Evolutionary conservation across 495 filamentous ascomycete genomes (phyloP), one percentile per base, ranked within the genome.

Genomic region (Aspergillus cavernicola): DNA sequence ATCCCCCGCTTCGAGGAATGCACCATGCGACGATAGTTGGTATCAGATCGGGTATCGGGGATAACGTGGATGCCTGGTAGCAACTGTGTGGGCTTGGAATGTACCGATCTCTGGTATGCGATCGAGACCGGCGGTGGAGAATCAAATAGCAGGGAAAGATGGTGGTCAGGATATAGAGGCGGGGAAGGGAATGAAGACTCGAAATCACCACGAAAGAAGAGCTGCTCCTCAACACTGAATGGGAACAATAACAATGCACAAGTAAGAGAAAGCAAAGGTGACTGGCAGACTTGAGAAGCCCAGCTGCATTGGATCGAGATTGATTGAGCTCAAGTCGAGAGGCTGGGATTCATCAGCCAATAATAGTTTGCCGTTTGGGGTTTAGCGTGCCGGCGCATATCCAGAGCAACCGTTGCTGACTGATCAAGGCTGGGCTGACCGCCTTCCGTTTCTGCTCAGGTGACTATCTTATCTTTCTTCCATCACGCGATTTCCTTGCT

Each of bases 1-100:
- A 75, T 70, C 74, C 58, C 73, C 73, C 66, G 67, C 64, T 63
- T 65, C 56, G 66, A 65, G 55, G 72, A 72, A 77, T 77, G 70
- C 63, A 74, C 74, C 74, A 77, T 77, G 72, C 69, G 62, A 60
- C 35, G 63, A 70, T 47, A 50, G 18, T 31, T 16, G 46, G 11
- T n/a, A 50, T 51, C 45, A 35, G 48, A 52, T 36, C 39, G 53
- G n/a, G 6, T 49, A 3, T 36, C 11, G 19, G 23, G 43, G 41
- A 51, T 20, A 49, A 24, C 22, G 4, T 19, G 10, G 38, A 28
- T 38, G 42, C 18, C 29, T 45, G 36, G 31, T 36, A n/a, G 44
- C 7, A 20, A 38, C 13, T n/a, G n/a, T 20, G 4, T 24, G 22
- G 20, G 15, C n/a, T 18, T 9, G 19, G 52, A 55, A 44, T 50